Evolutionary conservation across 805 yeast species (phyloP).

Genomic region (Hanseniaspora occidentalis): DNA sequence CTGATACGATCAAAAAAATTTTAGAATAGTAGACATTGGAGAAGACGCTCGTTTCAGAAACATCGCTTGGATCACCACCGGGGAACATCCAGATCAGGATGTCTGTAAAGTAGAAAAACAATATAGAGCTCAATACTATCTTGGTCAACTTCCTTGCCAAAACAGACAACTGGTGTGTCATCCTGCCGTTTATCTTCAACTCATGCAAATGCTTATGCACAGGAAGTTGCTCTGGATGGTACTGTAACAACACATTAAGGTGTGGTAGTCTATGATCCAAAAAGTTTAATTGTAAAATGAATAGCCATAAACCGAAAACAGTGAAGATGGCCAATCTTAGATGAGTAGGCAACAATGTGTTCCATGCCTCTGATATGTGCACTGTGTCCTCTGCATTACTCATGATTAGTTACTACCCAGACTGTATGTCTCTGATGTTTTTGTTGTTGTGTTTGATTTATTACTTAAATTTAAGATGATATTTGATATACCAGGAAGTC

Average conservation of each 20-base stretch:
- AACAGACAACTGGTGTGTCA: too few species aligned
- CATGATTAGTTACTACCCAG: too few species aligned
- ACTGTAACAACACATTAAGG: neutral
- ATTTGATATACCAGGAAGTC: too few species aligned
- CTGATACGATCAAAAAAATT: constrained; percentile 17
- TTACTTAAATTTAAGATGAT: too few species aligned
- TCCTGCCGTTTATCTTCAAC: too few species aligned
- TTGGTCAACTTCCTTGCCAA: too few species aligned
- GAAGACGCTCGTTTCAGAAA: neutral
- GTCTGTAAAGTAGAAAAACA: too few species aligned
- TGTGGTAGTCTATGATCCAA: neutral
- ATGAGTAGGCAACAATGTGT: neutral
- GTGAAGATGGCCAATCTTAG: neutral
- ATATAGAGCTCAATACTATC: too few species aligned
- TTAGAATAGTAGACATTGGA: constrained; percentile 12
- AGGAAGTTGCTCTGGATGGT: neutral
- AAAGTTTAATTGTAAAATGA: neutral
- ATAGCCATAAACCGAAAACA: neutral
- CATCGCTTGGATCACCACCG: neutral
- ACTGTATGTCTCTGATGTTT: too few species aligned
- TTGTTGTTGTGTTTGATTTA: too few species aligned
- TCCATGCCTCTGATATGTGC: neutral
- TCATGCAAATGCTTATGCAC: neutral
- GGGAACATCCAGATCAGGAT: too few species aligned
- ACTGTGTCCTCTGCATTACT: neutral